Base-by-base conservation (phyloP, 2,329 filamentous ascomycete genomes). In the Colletotrichum horii region DNA sequence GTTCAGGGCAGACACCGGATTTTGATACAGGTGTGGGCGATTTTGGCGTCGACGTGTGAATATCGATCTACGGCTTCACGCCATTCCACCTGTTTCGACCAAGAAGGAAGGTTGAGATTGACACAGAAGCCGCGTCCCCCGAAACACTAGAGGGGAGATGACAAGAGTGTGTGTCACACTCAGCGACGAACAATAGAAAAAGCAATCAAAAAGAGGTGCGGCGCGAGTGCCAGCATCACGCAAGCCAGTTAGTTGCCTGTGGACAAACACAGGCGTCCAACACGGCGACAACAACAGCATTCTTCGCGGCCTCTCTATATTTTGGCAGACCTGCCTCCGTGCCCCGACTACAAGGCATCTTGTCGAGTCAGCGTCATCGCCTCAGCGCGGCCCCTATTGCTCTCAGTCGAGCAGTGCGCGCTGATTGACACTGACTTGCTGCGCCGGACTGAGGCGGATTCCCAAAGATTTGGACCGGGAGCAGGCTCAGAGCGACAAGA, bases 21-120 rank as follows among this genome's bases (percentile, higher is more conserved):
- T 75, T 65, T 48, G 26, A 68, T 56, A 52, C 38, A 38, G 43
- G 36, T 66, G 72, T 75, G 68, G 70, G 30, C 65, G 68, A 76
- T 65, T 66, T 66, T 68, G 28, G 73, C 26, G 64, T 43, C 38
- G 22, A 65, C 32, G 71, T 70, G 65, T 56, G 60, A 70, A 71
- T 32, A 60, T 61, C 65, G 15, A 76, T 65, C 56, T 61, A 60
- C 43, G 26, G 24, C n/a, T 32, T 38, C 60, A 19, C 24, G 48
- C 48, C 26, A 34, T 71, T 28, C 43, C 58, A 74, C 34, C 28
- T 32, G 8, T 14, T 58, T 36, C 43, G n/a, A 74, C 71, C 66
- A 36, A 74, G 56, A 36, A 36, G 48, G 66, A 70, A 66, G 43
- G 71, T 58, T 74, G 24, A 62, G 32, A 70, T 62, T 56, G 28